Base-by-base conservation (phyloP, 148 eudicot species). In the Fagopyrum homotropicum region DNA sequence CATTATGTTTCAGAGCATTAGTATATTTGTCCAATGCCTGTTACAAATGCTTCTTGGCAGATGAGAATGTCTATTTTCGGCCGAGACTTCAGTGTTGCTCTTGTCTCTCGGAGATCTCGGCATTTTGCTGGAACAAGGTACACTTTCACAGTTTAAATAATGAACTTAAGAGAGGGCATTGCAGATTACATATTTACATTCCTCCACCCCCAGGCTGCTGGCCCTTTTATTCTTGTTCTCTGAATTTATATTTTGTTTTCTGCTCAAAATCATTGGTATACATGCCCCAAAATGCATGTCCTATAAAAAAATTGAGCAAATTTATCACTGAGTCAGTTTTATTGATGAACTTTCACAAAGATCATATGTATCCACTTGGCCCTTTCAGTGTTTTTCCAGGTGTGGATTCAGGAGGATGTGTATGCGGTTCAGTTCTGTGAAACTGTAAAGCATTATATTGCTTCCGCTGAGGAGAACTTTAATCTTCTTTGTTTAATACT, bases 111-210 rank as follows among this genome's bases (percentile, higher is more conserved):
- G 79, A 88, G 98, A 26, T 95, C 98, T 77, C 96, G 96, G 75
- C 97, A 92, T 85, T 95, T 95, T 85, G 98, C 97, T 17, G 98
- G 98, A 66, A 92, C 97, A 72, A 87, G 97, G 96, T 95, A 91
- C 61, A 77, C 68, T 56, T 29, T 76, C 7, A 70, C 54, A 66
- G 57, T 10, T 6, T 17, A 59, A 8, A 10, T 59, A 19, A 7
- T 9, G 29, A 29, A 29, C 26, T 63, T 17, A 63, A 63, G 69
- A 63, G 45, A 63, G 11, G 69, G n/a, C 15, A 63, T 7, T 63
- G 44, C 7, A 4, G 15, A 4, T 63, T 4, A 63, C 43, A 30
- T 11, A 5, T 2, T 63, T 4, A 63, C 43, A 30, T 11, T 7
- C 45, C 45, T 29, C 44, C 69, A 63, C 45, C 11, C 7, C 16